phyloP scores from a whole-genome alignment of 2,329 filamentous ascomycete species.

The Gnomoniopsis sp. region DNA sequence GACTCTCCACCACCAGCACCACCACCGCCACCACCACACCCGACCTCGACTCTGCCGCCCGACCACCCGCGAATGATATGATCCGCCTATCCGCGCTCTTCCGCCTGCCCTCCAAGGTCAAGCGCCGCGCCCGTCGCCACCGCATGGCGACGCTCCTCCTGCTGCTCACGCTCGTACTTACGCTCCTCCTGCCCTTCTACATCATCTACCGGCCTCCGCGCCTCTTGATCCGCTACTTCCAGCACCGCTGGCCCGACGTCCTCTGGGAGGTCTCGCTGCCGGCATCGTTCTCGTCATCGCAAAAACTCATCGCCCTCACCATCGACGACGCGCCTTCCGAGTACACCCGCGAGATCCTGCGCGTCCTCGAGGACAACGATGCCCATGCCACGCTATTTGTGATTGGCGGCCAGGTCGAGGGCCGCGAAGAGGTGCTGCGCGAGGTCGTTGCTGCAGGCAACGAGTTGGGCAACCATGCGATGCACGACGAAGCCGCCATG shows the following conservation, averaged over 20 bases:
- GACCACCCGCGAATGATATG: conserved; percentile 20
- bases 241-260: conserved; percentile 71
- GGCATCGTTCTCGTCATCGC: not conserved
- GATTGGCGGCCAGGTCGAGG: conserved; percentile 71
- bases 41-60: not conserved
- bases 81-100: conserved; percentile 39
- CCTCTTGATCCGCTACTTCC: conserved; percentile 68
- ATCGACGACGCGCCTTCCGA: conserved; percentile 82
- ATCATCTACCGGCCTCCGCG: conserved; percentile 76
- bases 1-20: not conserved
- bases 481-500: conserved; percentile 77
- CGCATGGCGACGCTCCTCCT: conserved; percentile 53
- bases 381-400: conserved; percentile 85
- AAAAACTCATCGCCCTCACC: conserved; percentile 72
- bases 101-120: conserved; percentile 53
- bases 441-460: conserved; percentile 59
- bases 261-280: conserved; percentile 63
- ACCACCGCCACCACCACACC: not conserved
- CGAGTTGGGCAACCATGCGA: conserved; percentile 83
- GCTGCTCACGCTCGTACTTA: conserved; percentile 36
- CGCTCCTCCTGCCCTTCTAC: conserved; percentile 51
- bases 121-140: conserved; percentile 55
- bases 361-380: conserved; percentile 60
- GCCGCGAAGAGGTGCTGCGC: conserved; percentile 49
- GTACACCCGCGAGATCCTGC: conserved; percentile 67